Base-by-base conservation (phyloP, 2,329 filamentous ascomycete species). In the Phialophora verrucosa region DNA sequence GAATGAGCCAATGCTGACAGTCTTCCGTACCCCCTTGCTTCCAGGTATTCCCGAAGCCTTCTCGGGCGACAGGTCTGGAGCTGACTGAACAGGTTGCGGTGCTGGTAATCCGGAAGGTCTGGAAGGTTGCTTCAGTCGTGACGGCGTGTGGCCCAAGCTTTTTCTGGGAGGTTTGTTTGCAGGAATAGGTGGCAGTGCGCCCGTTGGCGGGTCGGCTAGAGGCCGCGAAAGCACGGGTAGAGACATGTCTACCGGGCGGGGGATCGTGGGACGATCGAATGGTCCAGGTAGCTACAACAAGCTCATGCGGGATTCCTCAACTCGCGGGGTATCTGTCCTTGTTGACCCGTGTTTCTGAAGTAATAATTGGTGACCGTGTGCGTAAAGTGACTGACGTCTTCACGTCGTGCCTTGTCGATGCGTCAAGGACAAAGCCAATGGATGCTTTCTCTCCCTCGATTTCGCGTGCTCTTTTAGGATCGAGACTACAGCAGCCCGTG, bases 1-100 rank as follows among this genome's bases (percentile, higher is more conserved):
- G 75, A 98, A 97, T 0, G 92, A 90, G 75, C 93, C 94, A 75
- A 97, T 96, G 83, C 93, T 97, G 74, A 96, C 90, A 0, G 91
- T 91, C 79, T 96, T 96, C 69, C 93, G 88, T 63, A 97, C 79
- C 1, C 89, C 87, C 77, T 89, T 93, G 29, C 88, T 87, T 4
- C 86, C 82, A 35, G 77, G 74, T n/a, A 70, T 65, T 23, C 74
- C 73, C 12, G 80, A 81, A 47, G 76, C 25, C 14, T 56, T 62
- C 38, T 62, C 60, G 5, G 83, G 78, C 1, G 85, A 82, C 66
- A 85, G 86, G 20, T 86, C 81, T 17, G 86, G 83, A 4, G 84
- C 83, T 10, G 81, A 82, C 6, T 85, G 80, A 53, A 78, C 75
- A 59, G 78, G 81, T 42, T 83, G 81, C 32, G 85, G 83, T 47